A percentile compares a stretch with the other conserved stretches of the same genome.
Evolutionary conservation across 352 stramenopile species (phyloP).

Genomic region (Phytophthora palmivora): DNA sequence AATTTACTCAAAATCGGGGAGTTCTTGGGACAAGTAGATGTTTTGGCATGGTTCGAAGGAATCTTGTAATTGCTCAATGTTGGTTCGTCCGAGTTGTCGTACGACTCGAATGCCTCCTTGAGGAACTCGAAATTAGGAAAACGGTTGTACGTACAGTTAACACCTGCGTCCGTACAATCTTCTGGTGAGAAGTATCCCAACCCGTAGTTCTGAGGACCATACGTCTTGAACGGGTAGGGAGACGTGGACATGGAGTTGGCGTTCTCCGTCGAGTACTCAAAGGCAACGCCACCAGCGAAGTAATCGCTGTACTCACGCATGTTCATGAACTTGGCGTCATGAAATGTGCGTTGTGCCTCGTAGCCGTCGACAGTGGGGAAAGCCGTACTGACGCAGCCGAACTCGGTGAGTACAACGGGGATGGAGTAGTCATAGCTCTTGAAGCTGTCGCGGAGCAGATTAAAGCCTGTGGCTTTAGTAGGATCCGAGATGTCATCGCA

Average conservation of each 20-base stretch:
- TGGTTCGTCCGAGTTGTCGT: constrained; percentile 38
- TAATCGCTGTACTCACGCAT: constrained; percentile 52
- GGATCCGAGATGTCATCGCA: constrained; percentile 66
- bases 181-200: constrained; percentile 76
- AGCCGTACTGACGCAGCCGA: constrained; percentile 31
- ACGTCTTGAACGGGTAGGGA: constrained; percentile 71
- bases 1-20: constrained; percentile 29
- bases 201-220: constrained; percentile 76
- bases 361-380: constrained; percentile 66
- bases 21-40: not conserved
- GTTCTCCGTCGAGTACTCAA: constrained; percentile 86
- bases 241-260: constrained; percentile 66
- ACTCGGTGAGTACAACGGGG: constrained; percentile 42
- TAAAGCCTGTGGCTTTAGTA: constrained; percentile 58
- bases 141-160: constrained; percentile 55
- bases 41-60: constrained; percentile 19
- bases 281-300: constrained; percentile 73
- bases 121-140: constrained; percentile 78
- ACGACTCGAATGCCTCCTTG: constrained; percentile 51
- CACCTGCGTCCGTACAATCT: constrained; percentile 58
- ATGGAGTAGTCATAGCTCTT: constrained; percentile 60
- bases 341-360: constrained; percentile 78
- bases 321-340: constrained; percentile 74
- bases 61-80: constrained; percentile 34
- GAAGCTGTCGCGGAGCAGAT: constrained; percentile 67